A percentile compares a stretch with the other conserved stretches of the same genome.
phyloP scores from a whole-genome alignment of 352 stramenopile genomes.

The Phytophthora pluvialis region DNA sequence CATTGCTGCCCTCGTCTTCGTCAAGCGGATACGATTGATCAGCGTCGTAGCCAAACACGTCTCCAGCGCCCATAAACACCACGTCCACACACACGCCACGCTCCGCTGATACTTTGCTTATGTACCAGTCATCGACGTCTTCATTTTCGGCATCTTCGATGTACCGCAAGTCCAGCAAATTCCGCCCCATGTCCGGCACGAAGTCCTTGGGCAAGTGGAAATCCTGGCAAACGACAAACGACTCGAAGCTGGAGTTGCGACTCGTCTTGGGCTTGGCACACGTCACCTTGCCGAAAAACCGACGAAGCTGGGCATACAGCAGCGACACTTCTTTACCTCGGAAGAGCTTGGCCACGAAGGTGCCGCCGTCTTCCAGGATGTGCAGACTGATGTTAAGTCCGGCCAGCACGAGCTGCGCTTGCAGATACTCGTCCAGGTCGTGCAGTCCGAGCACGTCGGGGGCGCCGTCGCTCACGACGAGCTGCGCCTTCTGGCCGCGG shows the following conservation, averaged over 20 bases:
- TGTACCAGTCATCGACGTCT: constrained; percentile 35
- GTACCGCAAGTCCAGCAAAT: constrained; percentile 77
- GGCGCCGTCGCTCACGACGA: constrained; percentile 99
- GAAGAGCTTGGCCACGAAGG: constrained; percentile 90
- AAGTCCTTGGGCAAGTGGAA: constrained; percentile 62
- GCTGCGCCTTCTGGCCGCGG: constrained; percentile 89
- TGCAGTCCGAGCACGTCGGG: constrained; percentile 95
- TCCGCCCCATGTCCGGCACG: constrained; percentile 68
- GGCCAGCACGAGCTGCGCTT: constrained; percentile 80
- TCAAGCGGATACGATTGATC: constrained; percentile 87
- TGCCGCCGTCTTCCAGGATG: constrained; percentile 70
- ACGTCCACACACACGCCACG: constrained; percentile 65
- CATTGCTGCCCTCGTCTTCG: constrained; percentile 23
- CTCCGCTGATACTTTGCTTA: constrained; percentile 42
- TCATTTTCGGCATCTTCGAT: constrained; percentile 49
- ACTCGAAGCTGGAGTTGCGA: constrained; percentile 87
- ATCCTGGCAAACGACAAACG: constrained; percentile 79
- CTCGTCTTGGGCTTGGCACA: constrained; percentile 88
- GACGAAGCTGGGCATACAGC: constrained; percentile 71
- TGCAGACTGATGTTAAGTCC: constrained; percentile 84
- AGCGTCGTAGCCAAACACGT: constrained; percentile 82
- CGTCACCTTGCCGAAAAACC: constrained; percentile 75
- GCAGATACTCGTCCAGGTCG: constrained; percentile 84
- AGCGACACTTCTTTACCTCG: constrained; percentile 81
- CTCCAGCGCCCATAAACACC: constrained; percentile 72